Conservation (phyloP, 1,284 basidiomycete genomes). For the Hemileia vastatrix region DNA sequence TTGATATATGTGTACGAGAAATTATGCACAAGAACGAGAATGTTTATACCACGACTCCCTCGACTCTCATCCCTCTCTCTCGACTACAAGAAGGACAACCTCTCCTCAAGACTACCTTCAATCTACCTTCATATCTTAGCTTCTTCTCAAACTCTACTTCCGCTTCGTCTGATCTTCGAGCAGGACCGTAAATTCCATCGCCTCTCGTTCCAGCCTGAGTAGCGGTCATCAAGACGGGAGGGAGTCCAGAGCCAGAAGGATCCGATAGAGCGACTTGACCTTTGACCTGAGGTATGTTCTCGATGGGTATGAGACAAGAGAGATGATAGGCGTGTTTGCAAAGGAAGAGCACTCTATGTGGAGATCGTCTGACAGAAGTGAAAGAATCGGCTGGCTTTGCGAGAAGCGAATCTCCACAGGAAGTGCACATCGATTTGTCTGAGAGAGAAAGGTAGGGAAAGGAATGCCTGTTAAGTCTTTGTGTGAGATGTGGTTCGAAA, state of each 20-base stretch:
- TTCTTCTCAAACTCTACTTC: slow-evolving; percentile 23
- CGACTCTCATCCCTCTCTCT: too few relatives aligned
- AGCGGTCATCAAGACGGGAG: slow-evolving; percentile 5
- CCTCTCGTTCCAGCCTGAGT: slow-evolving; percentile 4
- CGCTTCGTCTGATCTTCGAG: slow-evolving; percentile 21
- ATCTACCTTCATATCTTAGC: slow-evolving; percentile 28
- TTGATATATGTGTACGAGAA: too few relatives aligned
- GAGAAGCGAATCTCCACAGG: too few relatives aligned
- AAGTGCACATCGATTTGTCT: too few relatives aligned
- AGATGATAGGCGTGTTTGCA: slow-evolving; percentile 38
- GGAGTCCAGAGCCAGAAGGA: neutral
- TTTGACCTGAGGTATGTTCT: neutral
- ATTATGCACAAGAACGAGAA: too few relatives aligned
- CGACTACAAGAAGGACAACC: slow-evolving; percentile 25
- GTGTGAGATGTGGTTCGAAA: too few relatives aligned
- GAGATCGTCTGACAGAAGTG: slow-evolving; percentile 19
- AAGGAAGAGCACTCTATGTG: slow-evolving; percentile 32
- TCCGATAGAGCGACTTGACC: neutral
- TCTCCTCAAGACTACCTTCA: slow-evolving; percentile 22
- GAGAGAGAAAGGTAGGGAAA: too few relatives aligned
- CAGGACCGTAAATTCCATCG: slow-evolving; percentile 26
- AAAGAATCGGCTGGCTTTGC: slow-evolving; percentile 3
- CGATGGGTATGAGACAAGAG: slow-evolving; percentile 25
- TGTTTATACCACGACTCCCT: too few relatives aligned
- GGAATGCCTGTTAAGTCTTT: too few relatives aligned